Conservation (phyloP, 441 rosid species). For the Populus tomentosa region DNA sequence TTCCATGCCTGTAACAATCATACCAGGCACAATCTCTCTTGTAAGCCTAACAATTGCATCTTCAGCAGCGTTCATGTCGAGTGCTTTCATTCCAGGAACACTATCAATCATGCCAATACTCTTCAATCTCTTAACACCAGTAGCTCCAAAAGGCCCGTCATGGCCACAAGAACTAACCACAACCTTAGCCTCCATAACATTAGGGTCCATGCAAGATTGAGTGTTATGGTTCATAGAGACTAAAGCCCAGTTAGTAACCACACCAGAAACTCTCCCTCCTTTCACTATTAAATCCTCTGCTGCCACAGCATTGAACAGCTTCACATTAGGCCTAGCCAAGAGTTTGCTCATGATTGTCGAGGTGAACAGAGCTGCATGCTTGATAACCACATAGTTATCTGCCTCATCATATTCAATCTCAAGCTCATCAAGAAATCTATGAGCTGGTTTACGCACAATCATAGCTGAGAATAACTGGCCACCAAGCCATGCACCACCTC, state of each 20-base stretch:
- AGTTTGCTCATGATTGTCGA: slow-evolving; percentile 97
- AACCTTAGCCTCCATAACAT: too few relatives aligned
- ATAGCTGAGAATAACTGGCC: slow-evolving; percentile 94
- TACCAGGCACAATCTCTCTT: too few relatives aligned
- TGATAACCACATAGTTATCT: slow-evolving; percentile 71
- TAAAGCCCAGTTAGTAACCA: slow-evolving; percentile 45
- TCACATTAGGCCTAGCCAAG: slow-evolving; percentile 79
- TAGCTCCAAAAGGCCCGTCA: too few relatives aligned
- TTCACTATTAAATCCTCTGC: slow-evolving; percentile 86
- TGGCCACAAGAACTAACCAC: too few relatives aligned
- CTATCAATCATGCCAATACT: too few relatives aligned
- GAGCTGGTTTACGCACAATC: slow-evolving; percentile 93
- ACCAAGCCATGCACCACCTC: slow-evolving; percentile 96
- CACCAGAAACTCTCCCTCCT: slow-evolving; percentile 62
- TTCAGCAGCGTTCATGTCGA: too few relatives aligned
- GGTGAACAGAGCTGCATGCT: slow-evolving; percentile 85
- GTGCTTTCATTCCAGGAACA: too few relatives aligned
- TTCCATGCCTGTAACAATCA: too few relatives aligned
- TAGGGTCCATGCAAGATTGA: too few relatives aligned
- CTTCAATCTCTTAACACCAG: too few relatives aligned
- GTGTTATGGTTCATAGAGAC: too few relatives aligned
- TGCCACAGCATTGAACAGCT: slow-evolving; percentile 88
- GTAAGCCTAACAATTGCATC: too few relatives aligned
- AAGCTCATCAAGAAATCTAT: slow-evolving; percentile 67
- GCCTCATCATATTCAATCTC: slow-evolving; percentile 74